Base-by-base conservation (phyloP, 768 basidiomycete genomes). In the Terana coerulea region DNA sequence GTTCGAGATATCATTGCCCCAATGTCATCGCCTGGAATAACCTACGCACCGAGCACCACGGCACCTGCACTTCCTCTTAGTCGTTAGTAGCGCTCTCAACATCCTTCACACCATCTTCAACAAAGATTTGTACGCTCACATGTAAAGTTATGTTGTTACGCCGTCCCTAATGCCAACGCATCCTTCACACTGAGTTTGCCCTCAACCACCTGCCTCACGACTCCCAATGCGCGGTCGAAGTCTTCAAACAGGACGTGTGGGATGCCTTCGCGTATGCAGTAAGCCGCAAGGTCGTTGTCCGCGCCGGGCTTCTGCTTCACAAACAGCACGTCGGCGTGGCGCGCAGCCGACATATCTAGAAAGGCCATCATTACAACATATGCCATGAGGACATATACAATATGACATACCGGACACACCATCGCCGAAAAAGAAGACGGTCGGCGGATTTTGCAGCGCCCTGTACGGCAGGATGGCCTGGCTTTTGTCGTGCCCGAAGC, bases 381-480 rank as follows among this genome's bases (percentile, higher is more conserved):
- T 29, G 28, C 29, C 26, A 41, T n/a, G 39, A 21, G 11, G 43
- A 19, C 28, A 40, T 30, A 28, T 12, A 39, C n/a, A 19, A 9
- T 51, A 10, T 22, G 25, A 70, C 79, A 35, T 52, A 90, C 92
- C 93, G 50, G 91, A 94, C 44, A 97, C 97, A 29, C 97, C 97
- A 65, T 99, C 97, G 0, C 97, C 97, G 57, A 97, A 95, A 80
- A 97, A 99, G 71, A 99, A 95, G 9, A 95, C 73, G 1, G 79
- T 84, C 2, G 97, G 95, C 4, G 84, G 81, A 41, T 80, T 65
- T 5, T 72, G 59, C 36, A 95, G 75, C 35, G 75, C 70, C n/a
- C 84, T 76, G 70, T 98, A 99, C 0, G 91, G 95, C 29, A 95
- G 72, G 59, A 98, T 98, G 2, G 95, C 92, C 59, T 86, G 87